Evolutionary conservation across 441 rosid genomes (phyloP).

Genomic region (Euphorbia schlechtendalii): DNA sequence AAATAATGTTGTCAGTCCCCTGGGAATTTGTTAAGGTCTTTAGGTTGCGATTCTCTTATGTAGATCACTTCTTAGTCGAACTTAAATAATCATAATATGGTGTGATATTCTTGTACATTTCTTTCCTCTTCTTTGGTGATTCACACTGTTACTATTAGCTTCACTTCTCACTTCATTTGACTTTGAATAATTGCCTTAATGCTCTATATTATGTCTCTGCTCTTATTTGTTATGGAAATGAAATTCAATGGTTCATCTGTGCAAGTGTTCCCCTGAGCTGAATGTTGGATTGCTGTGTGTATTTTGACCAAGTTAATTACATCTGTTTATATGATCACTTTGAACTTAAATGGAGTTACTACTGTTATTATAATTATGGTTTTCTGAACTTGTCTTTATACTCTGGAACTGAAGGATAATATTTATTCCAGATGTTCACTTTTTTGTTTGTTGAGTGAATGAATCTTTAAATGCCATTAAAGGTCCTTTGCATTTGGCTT

Average conservation of each 20-base stretch:
- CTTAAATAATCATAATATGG: slow-evolving; percentile 8
- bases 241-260: not conserved
- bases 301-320: not conserved
- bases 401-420: slow-evolving; percentile 6
- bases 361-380: not conserved
- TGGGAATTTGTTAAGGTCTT: slow-evolving; percentile 41
- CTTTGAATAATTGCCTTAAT: not conserved
- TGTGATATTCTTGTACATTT: slow-evolving; percentile 7
- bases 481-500: not conserved
- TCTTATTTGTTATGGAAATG: not conserved
- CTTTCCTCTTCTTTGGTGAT: not conserved
- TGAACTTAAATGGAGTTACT: not conserved
- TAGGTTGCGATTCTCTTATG: slow-evolving; percentile 26
- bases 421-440: slow-evolving; percentile 13
- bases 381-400: not conserved
- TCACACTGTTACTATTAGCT: too few relatives aligned
- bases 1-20: slow-evolving; percentile 34
- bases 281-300: not conserved
- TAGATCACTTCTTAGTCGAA: slow-evolving; percentile 22
- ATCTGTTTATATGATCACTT: not conserved
- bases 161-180: not conserved
- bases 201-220: not conserved
- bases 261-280: not conserved
- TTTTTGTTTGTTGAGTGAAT: slow-evolving; percentile 8
- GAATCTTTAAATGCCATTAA: slow-evolving; percentile 1